These are phyloP conservation scores for Zygosaccharomyces bisporus DNA, from an alignment of 805 yeast species.

Conservation along the genomic window DNA sequence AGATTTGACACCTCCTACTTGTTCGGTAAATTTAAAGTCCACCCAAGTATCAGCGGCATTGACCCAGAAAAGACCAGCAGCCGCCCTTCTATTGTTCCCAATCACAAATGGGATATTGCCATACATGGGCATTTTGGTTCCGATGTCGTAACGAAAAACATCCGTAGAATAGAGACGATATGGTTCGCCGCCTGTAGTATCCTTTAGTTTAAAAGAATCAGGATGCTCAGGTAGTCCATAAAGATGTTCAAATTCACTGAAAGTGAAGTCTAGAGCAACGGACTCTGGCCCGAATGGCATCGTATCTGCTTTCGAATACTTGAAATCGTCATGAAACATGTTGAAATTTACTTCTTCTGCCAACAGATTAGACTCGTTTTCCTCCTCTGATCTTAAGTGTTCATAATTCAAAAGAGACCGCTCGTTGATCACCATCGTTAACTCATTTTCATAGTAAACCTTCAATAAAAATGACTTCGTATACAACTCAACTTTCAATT, in stretches of 20 bases:
- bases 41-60: constrained; percentile 91
- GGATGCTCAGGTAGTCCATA: constrained; percentile 99
- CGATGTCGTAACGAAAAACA: constrained; percentile 85
- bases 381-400: constrained; percentile 57
- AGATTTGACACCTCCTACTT: constrained; percentile 24
- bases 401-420: constrained; percentile 73
- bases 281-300: constrained; percentile 87
- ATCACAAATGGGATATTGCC: constrained; percentile 90
- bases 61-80: constrained; percentile 85
- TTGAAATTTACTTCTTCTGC: constrained; percentile 63
- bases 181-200: constrained; percentile 63
- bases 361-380: constrained; percentile 41
- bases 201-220: constrained; percentile 67
- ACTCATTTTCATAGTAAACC: constrained; percentile 43
- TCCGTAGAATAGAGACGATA: constrained; percentile 90
- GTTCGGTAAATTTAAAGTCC: constrained; percentile 47
- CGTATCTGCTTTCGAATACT: constrained; percentile 60
- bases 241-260: constrained; percentile 57
- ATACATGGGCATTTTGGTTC: constrained; percentile 86
- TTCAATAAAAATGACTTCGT: constrained; percentile 34
- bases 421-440: constrained; percentile 62
- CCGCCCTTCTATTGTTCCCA: constrained; percentile 52
- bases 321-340: constrained; percentile 67
- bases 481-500: constrained; percentile 10
- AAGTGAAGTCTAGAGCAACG: constrained; percentile 70